Conservation (phyloP, 2,329 filamentous ascomycete genomes). For the Aspergillus clavatus region DNA sequence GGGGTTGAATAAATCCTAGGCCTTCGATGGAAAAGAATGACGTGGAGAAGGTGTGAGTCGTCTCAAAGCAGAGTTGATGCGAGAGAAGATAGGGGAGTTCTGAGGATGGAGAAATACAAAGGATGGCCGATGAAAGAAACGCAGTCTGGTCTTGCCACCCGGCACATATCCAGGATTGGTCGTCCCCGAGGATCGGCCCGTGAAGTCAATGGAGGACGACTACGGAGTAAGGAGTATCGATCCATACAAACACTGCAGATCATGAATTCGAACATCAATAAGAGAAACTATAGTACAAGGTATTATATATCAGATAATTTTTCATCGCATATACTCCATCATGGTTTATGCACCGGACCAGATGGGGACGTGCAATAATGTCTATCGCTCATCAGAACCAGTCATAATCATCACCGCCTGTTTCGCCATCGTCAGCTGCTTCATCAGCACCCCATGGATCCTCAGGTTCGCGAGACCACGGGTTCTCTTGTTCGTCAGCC, state of each 20-base stretch:
- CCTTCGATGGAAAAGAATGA: not conserved
- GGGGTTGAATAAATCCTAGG: not conserved
- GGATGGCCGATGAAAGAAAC: not conserved
- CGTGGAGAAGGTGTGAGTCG: not conserved
- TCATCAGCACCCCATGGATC: constrained; percentile 20
- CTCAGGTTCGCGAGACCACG: not conserved
- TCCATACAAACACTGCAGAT: too few species aligned
- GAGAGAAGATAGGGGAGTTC: not conserved
- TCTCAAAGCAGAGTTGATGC: not conserved
- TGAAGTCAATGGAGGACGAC: too few species aligned
- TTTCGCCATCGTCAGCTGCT: constrained; percentile 15
- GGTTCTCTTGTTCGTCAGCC: constrained; percentile 17
- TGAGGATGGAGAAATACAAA: not conserved
- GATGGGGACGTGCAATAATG: too few species aligned
- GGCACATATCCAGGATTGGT: not conserved
- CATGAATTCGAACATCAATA: not conserved
- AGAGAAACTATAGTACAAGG: too few species aligned
- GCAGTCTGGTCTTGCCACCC: not conserved
- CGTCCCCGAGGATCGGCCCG: not conserved
- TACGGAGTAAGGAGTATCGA: too few species aligned
- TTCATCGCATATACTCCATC: too few species aligned
- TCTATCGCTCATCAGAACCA: constrained; percentile 23
- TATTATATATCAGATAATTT: too few species aligned
- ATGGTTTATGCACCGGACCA: too few species aligned
- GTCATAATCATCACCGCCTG: constrained; percentile 22